Base-by-base conservation (phyloP, 148 eudicot genomes). In the Fagopyrum esculentum region DNA sequence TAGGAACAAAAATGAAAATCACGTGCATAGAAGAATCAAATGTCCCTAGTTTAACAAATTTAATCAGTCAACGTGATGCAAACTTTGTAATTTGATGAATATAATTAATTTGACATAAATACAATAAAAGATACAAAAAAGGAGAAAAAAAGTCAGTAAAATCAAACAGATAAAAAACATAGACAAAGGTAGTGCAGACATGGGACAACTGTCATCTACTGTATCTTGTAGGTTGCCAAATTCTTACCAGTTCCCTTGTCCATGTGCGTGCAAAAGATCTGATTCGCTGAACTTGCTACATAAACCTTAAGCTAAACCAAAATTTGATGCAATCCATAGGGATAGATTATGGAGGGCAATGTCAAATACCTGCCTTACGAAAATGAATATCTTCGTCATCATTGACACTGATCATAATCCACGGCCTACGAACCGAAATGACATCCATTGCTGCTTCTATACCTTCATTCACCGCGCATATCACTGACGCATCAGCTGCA, bases 371-470 rank as follows among this genome's bases (percentile, higher is more conserved):
- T 48, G 98, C 97, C 91, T 93, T 91, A 59, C 98, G 98, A 76
- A 93, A 93, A 83, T 93, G 98, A 76, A 91, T 89, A 80, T 93
- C 97, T 80, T 93, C 87, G 77, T 90, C 88, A 80, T 93, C 98
- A 84, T 93, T 93, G 43, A 93, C 95, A 77, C 98, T 93, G 83
- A 93, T 85, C 97, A 93, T 93, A 61, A 91, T 91, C 98, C 98
- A 91, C 43, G 98, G 98, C 81, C 87, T 86, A 49, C 92, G 84
- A 61, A 93, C 56, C 4, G 90, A 83, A 13, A 85, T 59, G 26
- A 89, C 80, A 72, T 76, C 83, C 80, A 80, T 79, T 5, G 97
- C 98, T 60, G 87, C 95, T 74, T 88, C 82, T 68, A 93, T 86
- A 60, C 98, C 98, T 83, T 93, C 93, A 82, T 86, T 86, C 61